These are phyloP conservation scores for Candida broadrunensis DNA, from an alignment of 805 yeast genomes.

Conservation along the genomic window DNA sequence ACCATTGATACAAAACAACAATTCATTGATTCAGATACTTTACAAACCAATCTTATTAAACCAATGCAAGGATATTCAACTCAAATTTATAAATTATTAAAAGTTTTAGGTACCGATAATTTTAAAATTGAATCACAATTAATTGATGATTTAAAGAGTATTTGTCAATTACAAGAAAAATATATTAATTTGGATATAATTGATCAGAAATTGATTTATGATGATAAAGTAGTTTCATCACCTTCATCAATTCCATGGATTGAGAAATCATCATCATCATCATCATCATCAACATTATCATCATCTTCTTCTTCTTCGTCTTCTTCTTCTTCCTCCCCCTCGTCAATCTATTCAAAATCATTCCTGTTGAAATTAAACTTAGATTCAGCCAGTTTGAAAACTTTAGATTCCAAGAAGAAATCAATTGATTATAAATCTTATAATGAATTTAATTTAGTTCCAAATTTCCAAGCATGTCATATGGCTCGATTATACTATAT, in stretches of 20 bases:
- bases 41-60: slow-evolving; percentile 18
- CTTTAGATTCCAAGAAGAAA: slow-evolving; percentile 7
- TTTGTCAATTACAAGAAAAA: slow-evolving; percentile 24
- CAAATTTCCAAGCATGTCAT: slow-evolving; percentile 36
- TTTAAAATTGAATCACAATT: slow-evolving; percentile 27
- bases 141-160: slow-evolving; percentile 25
- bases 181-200: slow-evolving; percentile 19
- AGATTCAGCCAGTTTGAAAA: slow-evolving; percentile 8
- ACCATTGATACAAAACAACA: slow-evolving; percentile 9
- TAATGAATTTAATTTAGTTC: slow-evolving; percentile 30
- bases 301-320: slow-evolving; percentile 9
- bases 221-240: not conserved
- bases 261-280: not conserved
- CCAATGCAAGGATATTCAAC: slow-evolving; percentile 17
- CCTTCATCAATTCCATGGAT: slow-evolving; percentile 9
- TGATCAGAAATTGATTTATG: slow-evolving; percentile 10
- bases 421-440: slow-evolving; percentile 7
- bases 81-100: slow-evolving; percentile 15
- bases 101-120: slow-evolving; percentile 19
- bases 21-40: slow-evolving; percentile 18
- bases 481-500: slow-evolving; percentile 31
- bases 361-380: slow-evolving; percentile 15
- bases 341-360: slow-evolving; percentile 4
- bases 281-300: not conserved
- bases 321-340: not conserved